Base-by-base conservation (phyloP, 768 basidiomycete species). In the Auricularia heimuer region DNA sequence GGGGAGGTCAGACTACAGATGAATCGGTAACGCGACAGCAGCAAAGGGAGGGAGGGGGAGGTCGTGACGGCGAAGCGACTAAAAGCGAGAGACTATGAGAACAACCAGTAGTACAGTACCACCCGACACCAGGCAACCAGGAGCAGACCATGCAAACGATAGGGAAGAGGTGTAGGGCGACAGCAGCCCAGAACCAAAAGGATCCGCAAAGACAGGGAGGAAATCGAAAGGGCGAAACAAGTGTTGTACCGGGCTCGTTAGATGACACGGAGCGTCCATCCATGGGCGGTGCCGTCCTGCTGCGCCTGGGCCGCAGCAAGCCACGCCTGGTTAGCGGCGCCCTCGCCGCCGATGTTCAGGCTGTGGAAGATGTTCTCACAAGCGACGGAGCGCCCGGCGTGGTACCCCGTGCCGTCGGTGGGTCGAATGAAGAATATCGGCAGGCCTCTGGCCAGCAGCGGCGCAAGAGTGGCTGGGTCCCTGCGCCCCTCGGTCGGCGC, bases 321-420 rank as follows among this genome's bases (percentile, higher is more conserved):
- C 90, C 90, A 90, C 61, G 81, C 74, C 58, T 81, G 77, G 69
- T 78, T 79, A 1, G 77, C 80, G 3, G 71, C 21, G 74, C 68
- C 24, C 67, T 74, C 70, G 86, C 80, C 33, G 75, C 78, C 78
- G 61, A 91, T 77, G 71, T 89, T 86, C 75, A 91, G 81, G 16
- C 79, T 74, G 70, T 87, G 85, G 74, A 90, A 89, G 18, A 89
- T 82, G 71, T 89, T 89, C 73, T 93, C 91, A 72, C 89, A 90
- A 18, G 89, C 82, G 65, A 94, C 85, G 54, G 88, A 89, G 67
- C 90, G 83, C 44, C 91, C 91, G 24, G 92, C 92, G 73, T 92
- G 90, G 73, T 92, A 94, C 3, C 92, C 92, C 36, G 93, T 85
- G n/a, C 92, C 90, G 69, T 94, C 92, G 51, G 79, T 83, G 16